phyloP scores from a whole-genome alignment of 2,329 filamentous ascomycete genomes.

The Ophiostoma piceae region DNA sequence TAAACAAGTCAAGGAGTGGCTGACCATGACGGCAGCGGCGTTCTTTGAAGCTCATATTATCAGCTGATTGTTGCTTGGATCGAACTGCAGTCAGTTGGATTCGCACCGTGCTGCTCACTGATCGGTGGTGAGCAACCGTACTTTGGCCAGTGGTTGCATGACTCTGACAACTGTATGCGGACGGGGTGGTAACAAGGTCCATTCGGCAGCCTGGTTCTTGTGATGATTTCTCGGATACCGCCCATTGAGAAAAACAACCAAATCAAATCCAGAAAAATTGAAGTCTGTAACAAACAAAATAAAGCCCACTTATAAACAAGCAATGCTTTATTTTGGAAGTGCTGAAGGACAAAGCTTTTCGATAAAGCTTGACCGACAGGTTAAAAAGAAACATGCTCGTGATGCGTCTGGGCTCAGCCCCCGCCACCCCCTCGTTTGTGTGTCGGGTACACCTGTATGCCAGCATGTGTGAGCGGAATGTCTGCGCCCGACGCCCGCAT shows the following conservation, averaged over 20 bases:
- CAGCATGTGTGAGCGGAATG: background rate
- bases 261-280: too few relatives aligned
- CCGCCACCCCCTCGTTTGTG: conserved; percentile 8
- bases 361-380: background rate
- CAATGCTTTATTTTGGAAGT: background rate
- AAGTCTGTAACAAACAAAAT: background rate
- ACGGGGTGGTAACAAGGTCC: too few relatives aligned
- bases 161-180: background rate
- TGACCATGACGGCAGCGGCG: background rate
- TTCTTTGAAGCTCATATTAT: background rate
- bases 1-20: background rate
- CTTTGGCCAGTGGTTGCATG: background rate
- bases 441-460: background rate
- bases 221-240: too few relatives aligned
- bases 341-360: background rate
- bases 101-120: background rate
- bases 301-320: background rate
- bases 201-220: too few relatives aligned
- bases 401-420: background rate
- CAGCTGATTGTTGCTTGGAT: background rate
- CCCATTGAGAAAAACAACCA: too few relatives aligned
- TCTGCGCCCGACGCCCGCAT: background rate
- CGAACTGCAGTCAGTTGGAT: background rate
- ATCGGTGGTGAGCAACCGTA: background rate
- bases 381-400: background rate